Evolutionary conservation across 192 early-diverging fungal species (phyloP), one percentile per base, ranked within the genome.

Genomic region (Linnemannia hyalina): DNA sequence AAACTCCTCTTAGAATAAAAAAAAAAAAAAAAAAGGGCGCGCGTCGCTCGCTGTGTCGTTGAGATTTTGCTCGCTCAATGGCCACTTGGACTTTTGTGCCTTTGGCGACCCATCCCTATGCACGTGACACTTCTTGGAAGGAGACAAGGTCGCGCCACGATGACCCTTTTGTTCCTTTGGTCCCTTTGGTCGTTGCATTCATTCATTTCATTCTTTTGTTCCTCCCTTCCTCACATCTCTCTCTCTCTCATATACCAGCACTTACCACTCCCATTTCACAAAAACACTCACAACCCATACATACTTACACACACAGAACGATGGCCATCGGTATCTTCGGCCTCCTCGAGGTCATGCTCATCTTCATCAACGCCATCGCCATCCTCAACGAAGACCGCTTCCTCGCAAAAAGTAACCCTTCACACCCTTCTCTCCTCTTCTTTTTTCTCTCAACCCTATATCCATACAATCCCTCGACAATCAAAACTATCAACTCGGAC

Each of bases 321-420:
- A 90, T 93, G 84, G 85, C 90, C 44, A 85, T 95, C 81, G 93
- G 93, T 41, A 89, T 97, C 57, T 96, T 96, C 52, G 94, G 93
- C 40, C 88, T 98, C 55, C 89, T 98, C 71, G 95, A 97, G 85
- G 91, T 96, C 23, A 78, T 91, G 49, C 90, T 98, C 49, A 92
- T 97, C 87, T 90, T 97, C 74, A 91, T 97, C 78, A 98, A 98
- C 88, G 96, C 95, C 32, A 90, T 98, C 44, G 97, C 97, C 65
- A 92, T 98, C 73, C 87, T 98, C 68, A 96, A 96, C 83, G 97
- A 98, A 89, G 96, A 98, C 78, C 94, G 97, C 32, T 98, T 98
- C 84, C 90, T 98, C 32, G 95, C 96, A 13, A 90, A 95, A 85
- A 97, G 97, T 98, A 94, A 82, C 92, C 88, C 55, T 4, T 52